Percentiles rank a stretch among this genome's conserved stretches.
Evolutionary conservation across 2,329 filamentous ascomycete species (phyloP).

Genomic region (Cladosporium velox): DNA sequence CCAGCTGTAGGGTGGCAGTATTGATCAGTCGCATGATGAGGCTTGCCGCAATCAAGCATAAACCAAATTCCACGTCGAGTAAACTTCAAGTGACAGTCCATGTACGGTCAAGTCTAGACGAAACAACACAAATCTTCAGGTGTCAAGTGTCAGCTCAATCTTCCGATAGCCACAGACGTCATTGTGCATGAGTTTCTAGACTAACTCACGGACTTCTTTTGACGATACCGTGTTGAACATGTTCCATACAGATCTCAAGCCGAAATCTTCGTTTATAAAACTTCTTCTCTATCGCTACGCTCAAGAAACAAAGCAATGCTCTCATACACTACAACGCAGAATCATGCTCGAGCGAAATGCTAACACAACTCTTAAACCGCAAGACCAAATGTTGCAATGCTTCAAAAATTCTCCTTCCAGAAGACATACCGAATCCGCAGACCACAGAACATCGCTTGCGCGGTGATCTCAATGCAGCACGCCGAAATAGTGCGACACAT

Average conservation of each 20-base stretch:
- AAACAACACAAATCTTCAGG: neutral
- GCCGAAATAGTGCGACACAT: neutral
- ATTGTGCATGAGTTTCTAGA: neutral
- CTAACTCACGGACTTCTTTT: neutral
- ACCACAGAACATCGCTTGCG: neutral
- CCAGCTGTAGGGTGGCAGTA: slow-evolving; percentile 4
- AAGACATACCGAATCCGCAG: neutral
- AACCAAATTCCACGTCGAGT: too few relatives aligned
- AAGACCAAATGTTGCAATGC: too few relatives aligned
- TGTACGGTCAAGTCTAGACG: neutral
- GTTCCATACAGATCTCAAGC: neutral
- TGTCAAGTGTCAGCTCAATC: neutral
- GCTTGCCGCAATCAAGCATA: too few relatives aligned
- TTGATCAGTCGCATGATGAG: slow-evolving; percentile 23
- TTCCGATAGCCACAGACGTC: neutral
- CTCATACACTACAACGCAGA: too few relatives aligned
- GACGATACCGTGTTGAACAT: neutral
- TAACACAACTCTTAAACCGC: neutral
- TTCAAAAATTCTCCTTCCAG: neutral
- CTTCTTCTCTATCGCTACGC: too few relatives aligned
- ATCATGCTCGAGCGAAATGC: neutral
- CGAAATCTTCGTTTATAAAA: neutral
- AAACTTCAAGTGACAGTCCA: neutral
- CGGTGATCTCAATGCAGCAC: neutral
- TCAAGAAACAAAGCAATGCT: too few relatives aligned